Base-by-base conservation (phyloP, 2,329 filamentous ascomycete species). In the Aspergillus fumigatus region DNA sequence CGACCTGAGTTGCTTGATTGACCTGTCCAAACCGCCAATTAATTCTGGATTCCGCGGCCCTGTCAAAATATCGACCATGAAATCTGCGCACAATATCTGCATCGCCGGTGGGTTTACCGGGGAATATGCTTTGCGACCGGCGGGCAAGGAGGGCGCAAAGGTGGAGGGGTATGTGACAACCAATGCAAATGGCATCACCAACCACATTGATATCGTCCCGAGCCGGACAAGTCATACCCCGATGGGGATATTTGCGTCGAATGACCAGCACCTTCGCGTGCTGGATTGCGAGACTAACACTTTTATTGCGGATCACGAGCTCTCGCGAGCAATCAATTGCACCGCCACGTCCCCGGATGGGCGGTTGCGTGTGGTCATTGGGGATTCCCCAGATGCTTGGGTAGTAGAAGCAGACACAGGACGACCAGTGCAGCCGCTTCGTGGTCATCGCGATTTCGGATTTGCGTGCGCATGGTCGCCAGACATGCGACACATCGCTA, bases 81-180 rank as follows among this genome's bases (percentile, higher is more conserved):
- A 80, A 48, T 76, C 80, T 11, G 73, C 73, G 11, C 72, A 79
- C 55, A 73, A 79, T 27, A 69, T 83, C 2, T 72, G 83, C 1
- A 74, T 85, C 27, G 81, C 80, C 9, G 83, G 83, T 11, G 81
- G 82, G 6, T 84, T 85, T 62, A 71, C 75, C 23, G 83, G 83
- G 23, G 81, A 85, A 66, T 86, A 84, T 62, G 79, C 80, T 23
- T 67, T 84, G 29, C 76, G 75, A 14, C 67, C 72, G 1, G 73
- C 74, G 9, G 65, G 67, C 11, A 69, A 67, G 17, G 71, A 70
- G 50, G 67, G 59, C 25, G 62, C 60, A 4, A 67, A 68, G 7
- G 73, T 70, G 0, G 71, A 79, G 54, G 81, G 82, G 47, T 73
- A 75, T 54, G 78, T 83, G 40, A 80, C 79, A 8, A 74, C 77